Conservation (phyloP, 345 rosid species). For the Nasturtium officinale region DNA sequence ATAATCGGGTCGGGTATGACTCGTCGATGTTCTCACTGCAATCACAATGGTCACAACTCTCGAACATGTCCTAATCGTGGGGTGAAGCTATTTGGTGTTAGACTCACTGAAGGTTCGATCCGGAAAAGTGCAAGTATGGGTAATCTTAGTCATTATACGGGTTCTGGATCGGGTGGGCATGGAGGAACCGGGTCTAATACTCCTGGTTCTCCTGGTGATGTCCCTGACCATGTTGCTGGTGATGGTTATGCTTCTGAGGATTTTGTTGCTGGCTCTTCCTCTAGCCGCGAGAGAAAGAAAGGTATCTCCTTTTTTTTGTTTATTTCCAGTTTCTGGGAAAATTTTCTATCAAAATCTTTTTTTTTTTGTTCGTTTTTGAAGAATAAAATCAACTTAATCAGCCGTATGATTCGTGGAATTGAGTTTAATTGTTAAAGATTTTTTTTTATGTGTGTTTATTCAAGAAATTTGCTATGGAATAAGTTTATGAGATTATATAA, state of each 20-base stretch:
- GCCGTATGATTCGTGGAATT: neutral
- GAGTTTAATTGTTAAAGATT: too few species aligned
- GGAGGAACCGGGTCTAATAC: constrained; percentile 50
- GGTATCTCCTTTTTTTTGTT: constrained; percentile 46
- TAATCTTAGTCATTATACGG: constrained; percentile 71
- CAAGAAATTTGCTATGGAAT: neutral
- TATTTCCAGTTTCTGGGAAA: neutral
- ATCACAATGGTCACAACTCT: constrained; percentile 98
- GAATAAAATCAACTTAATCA: neutral
- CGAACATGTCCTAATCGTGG: constrained; percentile 97
- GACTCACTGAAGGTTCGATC: constrained; percentile 94
- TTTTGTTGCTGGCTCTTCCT: constrained; percentile 88
- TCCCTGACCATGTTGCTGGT: constrained; percentile 65
- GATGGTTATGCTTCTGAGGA: constrained; percentile 97
- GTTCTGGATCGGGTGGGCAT: constrained; percentile 52
- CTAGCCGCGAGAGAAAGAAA: constrained; percentile 93
- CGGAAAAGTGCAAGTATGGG: constrained; percentile 99
- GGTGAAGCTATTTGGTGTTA: constrained; percentile 90
- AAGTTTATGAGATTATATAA: neutral
- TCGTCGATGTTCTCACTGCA: constrained; percentile 98
- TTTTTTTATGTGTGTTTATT: neutral
- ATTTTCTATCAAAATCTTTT: neutral
- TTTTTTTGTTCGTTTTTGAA: neutral
- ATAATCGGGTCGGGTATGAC: constrained; percentile 52
- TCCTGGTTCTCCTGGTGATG: constrained; percentile 66